Percentiles rank a stretch among this genome's conserved stretches.
These are phyloP conservation scores for Termitomyces sp. DNA, from an alignment of 768 basidiomycete genomes.

Conservation along the genomic window DNA sequence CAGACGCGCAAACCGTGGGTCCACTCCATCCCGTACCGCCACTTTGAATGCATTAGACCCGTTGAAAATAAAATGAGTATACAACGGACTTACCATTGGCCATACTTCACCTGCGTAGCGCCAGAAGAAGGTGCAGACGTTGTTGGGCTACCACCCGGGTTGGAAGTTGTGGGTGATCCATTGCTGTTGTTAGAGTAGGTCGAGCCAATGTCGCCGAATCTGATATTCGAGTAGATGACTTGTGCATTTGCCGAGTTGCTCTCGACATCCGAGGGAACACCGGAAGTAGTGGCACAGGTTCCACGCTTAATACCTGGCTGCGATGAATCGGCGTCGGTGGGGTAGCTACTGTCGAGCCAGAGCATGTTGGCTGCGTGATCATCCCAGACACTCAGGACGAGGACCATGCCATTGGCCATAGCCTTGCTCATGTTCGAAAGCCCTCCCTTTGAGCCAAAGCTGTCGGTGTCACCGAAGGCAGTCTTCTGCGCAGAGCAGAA, in stretches of 20 bases:
- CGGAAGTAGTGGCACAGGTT: conserved; percentile 45
- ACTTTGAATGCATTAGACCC: conserved; percentile 12
- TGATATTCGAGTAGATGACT: conserved; percentile 55
- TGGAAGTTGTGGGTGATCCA: conserved; percentile 4
- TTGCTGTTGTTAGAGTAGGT: conserved; percentile 6
- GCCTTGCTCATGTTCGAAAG: conserved; percentile 32
- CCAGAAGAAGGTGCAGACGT: conserved; percentile 12
- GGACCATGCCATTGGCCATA: conserved; percentile 41
- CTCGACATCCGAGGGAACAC: conserved; percentile 44
- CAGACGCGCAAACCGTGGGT: conserved; percentile 27
- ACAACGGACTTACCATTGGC: conserved; percentile 28
- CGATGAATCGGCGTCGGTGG: conserved; percentile 28
- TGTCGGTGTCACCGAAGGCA: conserved; percentile 43
- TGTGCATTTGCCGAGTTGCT: conserved; percentile 30
- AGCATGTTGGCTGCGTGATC: conserved; percentile 54
- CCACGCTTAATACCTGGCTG: conserved; percentile 46
- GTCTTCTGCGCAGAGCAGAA: conserved; percentile 48
- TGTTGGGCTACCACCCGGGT: conserved; percentile 4
- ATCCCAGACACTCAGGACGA: conserved; percentile 51
- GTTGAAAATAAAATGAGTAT: not conserved
- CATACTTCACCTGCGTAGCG: conserved; percentile 30
- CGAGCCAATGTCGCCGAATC: conserved; percentile 41
- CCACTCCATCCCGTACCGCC: conserved; percentile 27
- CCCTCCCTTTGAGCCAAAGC: conserved; percentile 41
- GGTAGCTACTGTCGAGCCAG: conserved; percentile 56